A percentile compares a stretch with the other conserved stretches of the same genome.
Conservation (phyloP, 768 basidiomycete genomes). For the Mycena filopes region DNA sequence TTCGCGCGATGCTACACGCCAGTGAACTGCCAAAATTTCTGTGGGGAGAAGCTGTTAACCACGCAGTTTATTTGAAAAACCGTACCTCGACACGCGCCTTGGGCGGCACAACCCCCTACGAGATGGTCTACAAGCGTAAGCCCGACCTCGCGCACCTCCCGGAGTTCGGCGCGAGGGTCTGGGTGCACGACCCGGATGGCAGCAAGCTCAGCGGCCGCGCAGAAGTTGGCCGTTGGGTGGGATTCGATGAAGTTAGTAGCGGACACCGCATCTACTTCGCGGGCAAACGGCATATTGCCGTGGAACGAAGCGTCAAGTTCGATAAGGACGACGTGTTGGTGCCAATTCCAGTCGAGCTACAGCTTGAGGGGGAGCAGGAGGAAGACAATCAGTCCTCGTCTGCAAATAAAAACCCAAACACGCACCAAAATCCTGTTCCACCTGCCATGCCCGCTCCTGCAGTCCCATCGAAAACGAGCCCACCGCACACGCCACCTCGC, state of each 20-base stretch:
- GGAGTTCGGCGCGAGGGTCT: constrained; percentile 37
- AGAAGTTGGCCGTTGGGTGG: constrained; percentile 46
- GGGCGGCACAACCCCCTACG: constrained; percentile 36
- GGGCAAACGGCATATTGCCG: constrained; percentile 34
- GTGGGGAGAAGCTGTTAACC: constrained; percentile 46
- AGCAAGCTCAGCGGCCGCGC: constrained; percentile 41
- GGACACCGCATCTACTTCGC: constrained; percentile 47
- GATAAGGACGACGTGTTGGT: constrained; percentile 28
- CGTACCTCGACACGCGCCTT: constrained; percentile 37
- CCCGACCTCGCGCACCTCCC: constrained; percentile 36
- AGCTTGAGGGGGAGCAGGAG: constrained; percentile 38
- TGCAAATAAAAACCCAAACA: constrained; percentile 9
- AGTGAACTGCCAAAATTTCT: constrained; percentile 42
- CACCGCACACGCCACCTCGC: background rate
- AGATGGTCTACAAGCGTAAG: constrained; percentile 33
- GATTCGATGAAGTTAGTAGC: constrained; percentile 47
- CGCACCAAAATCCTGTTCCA: background rate
- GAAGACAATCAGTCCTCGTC: constrained; percentile 24
- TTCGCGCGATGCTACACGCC: constrained; percentile 43
- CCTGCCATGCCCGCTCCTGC: background rate
- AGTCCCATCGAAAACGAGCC: background rate
- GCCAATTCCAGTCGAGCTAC: constrained; percentile 18
- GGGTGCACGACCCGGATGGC: constrained; percentile 35
- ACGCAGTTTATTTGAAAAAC: constrained; percentile 42
- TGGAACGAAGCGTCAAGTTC: constrained; percentile 45